Base-by-base conservation (phyloP, 1,284 basidiomycete species). In the Ustilago loliicola region DNA sequence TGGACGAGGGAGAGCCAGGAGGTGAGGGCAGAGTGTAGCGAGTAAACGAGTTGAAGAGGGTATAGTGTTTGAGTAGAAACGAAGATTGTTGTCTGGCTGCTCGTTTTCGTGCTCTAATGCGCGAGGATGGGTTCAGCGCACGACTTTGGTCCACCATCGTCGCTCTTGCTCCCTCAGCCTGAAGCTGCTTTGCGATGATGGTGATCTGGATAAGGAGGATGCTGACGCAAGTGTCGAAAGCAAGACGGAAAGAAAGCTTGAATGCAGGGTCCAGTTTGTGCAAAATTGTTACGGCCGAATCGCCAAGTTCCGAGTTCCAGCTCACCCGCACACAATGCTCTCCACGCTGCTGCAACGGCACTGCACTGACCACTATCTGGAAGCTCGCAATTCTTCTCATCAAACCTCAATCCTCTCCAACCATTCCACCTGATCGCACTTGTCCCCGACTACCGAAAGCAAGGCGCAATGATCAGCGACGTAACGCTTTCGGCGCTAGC, bases 401-500 rank as follows among this genome's bases (percentile, higher is more conserved):
- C 21, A 15, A 13, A 5, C 30, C 10, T 40, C 56, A 51, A 19
- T 40, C 40, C 51, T 29, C 3, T 36, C 47, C 23, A 21, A 3
- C 36, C 27, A 25, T 30, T 32, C 25, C 60, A 23, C 47, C 36
- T 38, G 6, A 15, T 38, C 36, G 36, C 34, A 40, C 40, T 10
- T 15, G 21, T 11, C 38, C 2, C 21, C 3, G 17, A 27, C 32
- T 32, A 45, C 7, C 32, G 32, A 9, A 21, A 10, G 40, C 9
- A 29, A 32, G 23, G 40, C 15, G 19, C 21, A 3, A 83, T 83
- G 82, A 83, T 83, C 68, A 79, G 73, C 67, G 82, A 83, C 72
- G 80, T 82, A 40, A 77, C 77, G n/a, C 53, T 83, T 27, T 74
- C 80, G n/a, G 77, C 80, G 42, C 70, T 83, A 51, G 81, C 80